phyloP scores from a whole-genome alignment of 306 rosid genomes.

The Cyamopsis tetragonoloba region DNA sequence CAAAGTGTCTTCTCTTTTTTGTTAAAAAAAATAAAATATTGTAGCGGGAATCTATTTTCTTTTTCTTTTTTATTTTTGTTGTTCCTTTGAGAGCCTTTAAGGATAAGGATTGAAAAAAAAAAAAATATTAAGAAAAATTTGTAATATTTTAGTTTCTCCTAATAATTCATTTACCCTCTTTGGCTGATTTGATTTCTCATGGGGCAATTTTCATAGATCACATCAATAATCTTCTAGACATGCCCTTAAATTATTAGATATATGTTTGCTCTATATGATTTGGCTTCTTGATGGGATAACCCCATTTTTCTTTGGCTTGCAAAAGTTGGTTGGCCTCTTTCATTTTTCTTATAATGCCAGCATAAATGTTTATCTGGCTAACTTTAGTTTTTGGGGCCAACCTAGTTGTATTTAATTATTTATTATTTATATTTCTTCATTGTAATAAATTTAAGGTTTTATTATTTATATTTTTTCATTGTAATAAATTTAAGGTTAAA shows the following conservation, averaged over 20 bases:
- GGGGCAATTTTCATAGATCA: background rate
- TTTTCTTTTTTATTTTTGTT: constrained; percentile 14
- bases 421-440: background rate
- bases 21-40: no score
- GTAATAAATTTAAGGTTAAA: background rate
- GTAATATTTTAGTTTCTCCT: background rate
- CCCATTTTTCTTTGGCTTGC: constrained; percentile 16
- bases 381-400: background rate
- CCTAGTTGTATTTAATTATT: background rate
- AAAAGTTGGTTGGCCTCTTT: constrained; percentile 20
- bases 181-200: background rate
- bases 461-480: background rate
- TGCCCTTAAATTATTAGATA: background rate
- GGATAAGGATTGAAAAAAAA: background rate
- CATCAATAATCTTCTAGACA: constrained; percentile 2
- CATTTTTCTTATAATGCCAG: constrained; percentile 10
- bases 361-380: constrained; percentile 13
- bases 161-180: background rate
- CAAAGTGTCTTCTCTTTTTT: no score
- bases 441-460: background rate
- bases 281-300: constrained; percentile 2
- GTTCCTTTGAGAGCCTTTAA: background rate
- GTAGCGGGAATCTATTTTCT: background rate
- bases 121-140: background rate
- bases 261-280: constrained; percentile 17